Percentiles rank a stretch among this genome's conserved stretches.
Conservation (phyloP, 306 rosid genomes). For the Hippophae gyantsensis region DNA sequence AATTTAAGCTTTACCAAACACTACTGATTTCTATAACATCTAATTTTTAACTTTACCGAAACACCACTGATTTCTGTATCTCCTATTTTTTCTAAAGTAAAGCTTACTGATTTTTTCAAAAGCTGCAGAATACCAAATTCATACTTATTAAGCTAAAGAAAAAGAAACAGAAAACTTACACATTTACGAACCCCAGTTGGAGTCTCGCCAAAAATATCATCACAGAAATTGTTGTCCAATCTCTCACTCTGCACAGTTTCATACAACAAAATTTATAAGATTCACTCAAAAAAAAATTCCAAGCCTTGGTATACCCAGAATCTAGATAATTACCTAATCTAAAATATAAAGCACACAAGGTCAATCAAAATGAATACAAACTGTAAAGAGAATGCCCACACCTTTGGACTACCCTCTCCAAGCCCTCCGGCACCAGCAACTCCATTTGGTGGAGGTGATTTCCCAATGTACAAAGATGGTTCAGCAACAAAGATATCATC, state of each 20-base stretch:
- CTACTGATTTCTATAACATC: too few species aligned
- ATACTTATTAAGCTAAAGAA: background rate
- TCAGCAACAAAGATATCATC: constrained; percentile 34
- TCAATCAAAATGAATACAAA: background rate
- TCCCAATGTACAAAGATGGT: constrained; percentile 50
- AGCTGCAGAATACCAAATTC: too few species aligned
- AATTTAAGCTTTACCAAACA: too few species aligned
- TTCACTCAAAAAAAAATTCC: background rate
- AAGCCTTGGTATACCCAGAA: background rate
- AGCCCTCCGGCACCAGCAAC: constrained; percentile 45
- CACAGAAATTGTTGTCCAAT: constrained; percentile 60
- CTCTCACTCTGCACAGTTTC: constrained; percentile 67
- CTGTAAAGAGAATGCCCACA: constrained; percentile 17
- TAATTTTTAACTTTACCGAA: too few species aligned
- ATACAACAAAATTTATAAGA: constrained; percentile 15
- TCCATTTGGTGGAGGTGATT: constrained; percentile 58
- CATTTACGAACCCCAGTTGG: constrained; percentile 78
- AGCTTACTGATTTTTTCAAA: too few species aligned
- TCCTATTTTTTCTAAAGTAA: too few species aligned
- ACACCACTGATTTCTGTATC: too few species aligned
- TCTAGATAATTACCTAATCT: background rate
- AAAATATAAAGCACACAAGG: background rate
- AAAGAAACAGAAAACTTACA: constrained; percentile 34
- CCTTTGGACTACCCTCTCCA: constrained; percentile 95
- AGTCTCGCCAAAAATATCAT: constrained; percentile 99